Base-by-base conservation (phyloP, 768 basidiomycete species). In the Hydnomerulius pinastri region DNA sequence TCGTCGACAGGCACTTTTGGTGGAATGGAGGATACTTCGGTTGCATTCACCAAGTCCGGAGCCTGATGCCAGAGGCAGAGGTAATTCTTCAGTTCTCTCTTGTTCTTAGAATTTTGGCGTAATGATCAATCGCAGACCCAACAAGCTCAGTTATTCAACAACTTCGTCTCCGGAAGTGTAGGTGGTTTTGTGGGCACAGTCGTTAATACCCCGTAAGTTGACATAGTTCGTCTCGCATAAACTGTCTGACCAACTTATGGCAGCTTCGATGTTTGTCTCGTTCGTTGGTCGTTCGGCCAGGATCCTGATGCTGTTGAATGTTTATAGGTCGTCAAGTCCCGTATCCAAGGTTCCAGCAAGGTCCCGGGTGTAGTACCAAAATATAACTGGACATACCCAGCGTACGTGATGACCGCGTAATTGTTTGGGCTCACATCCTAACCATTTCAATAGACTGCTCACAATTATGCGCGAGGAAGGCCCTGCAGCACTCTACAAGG, bases 1-100 rank as follows among this genome's bases (percentile, higher is more conserved):
- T 43, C 41, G 32, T n/a, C 38, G 33, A 36, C 40, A 90, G 88
- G 61, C 91, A 94, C 60, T 59, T 92, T 25, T 87, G 83, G 79
- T 95, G 90, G 91, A 92, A 98, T 62, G 96, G 92, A 28, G 96
- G 96, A 9, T 98, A 94, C 76, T 99, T 99, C 55, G 90, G 90
- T 20, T 81, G 84, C 48, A 98, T 99, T 63, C 88, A 86, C 77
- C 88, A 91, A 71, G 86, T 97, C 41, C 82, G 85, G 51, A 63
- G 76, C 2, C 54, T 92, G 57, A 72, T 99, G 27, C 94, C 96
- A 27, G 92, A 91, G 64, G 80, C 96, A 10, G 81, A 92, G 72
- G 95, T 92, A 58, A 48, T 49, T 40, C 44, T 13, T 35, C n/a
- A n/a, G n/a, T 38, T n/a, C 35, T 17, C 24, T 23, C 6, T 25